Base-by-base conservation (phyloP, 331 rosid genomes). In the Quercus tomentella region DNA sequence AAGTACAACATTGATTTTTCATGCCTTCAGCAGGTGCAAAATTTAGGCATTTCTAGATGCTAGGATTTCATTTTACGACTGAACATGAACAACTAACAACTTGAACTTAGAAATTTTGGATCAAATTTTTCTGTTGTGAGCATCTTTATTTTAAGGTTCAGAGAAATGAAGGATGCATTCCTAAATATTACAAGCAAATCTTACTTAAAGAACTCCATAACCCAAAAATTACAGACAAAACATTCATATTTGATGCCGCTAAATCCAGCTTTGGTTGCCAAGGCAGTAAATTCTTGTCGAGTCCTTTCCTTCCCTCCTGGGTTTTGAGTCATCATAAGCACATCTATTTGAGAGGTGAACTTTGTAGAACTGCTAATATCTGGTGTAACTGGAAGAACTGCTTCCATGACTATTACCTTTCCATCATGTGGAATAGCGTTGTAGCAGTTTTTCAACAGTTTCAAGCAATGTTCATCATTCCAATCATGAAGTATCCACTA, bases 401-500 rank as follows among this genome's bases (percentile, higher is more conserved):
- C 61, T 11, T 92, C 97, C 81, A 87, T 51, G 52, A 92, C 78
- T 6, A 88, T 87, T 16, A 89, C 83, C 76, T 84, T 92, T 20
- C 94, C 97, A 20, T 87, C 76, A 0, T 82, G 75, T 2, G 89
- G 89, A 74, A 74, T 76, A 0, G 94, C 92, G 1, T 45, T 63
- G 66, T 84, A 76, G 75, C 91, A 89, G 1, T 83, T 90, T 66
- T 90, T 90, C 83, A 90, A 63, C 33, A 88, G 26, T 76, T 90
- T 88, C 70, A 88, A n/a, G 85, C 94, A 90, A 0, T 52, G 33
- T 18, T 88, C 88, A 41, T 90, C 97, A 45, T 80, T 82, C 93
- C 93, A 88, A 69, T 86, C 88, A 70, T 88, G 93, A 76, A 90
- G 88, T 56, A 92, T 82, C 88, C 85, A 81, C 91, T 89, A 37